Evolutionary conservation across 1,284 basidiomycete species (phyloP), one percentile per base, ranked within the genome.

Genomic region (Malassezia brasiliensis): DNA sequence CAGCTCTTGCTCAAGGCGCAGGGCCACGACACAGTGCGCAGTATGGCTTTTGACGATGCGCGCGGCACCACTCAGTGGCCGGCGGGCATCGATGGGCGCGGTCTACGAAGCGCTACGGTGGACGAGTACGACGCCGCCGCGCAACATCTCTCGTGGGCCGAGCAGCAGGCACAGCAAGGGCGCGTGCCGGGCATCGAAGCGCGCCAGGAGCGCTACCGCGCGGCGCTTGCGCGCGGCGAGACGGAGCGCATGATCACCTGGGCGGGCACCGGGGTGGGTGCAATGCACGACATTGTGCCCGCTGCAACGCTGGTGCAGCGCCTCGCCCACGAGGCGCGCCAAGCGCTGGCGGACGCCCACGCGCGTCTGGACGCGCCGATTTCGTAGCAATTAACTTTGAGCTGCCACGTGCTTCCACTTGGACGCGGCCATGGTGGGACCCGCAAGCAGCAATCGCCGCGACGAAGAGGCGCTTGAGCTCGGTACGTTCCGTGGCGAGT

Each of bases 61-160:
- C 57, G 72, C 5, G 61, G 62, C 30, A 73, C 70, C 5, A 53
- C 65, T 0, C 66, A 66, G 25, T 74, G 72, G 72, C 72, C 72
- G 5, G 30, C 52, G 6, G 68, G 68, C 5, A 64, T 67, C 4
- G 70, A 74, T 34, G 72, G 72, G 1, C 41, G 72, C 30, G 72
- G 69, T 0, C 22, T 74, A 20, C 44, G 55, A 9, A 72, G 65
- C 37, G 52, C 44, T 25, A 72, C 70, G 1, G 67, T 74, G 4
- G 55, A 54, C 22, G 68, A 70, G 28, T 74, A 63, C 56, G 65
- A 67, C 32, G 39, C 17, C 0, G 67, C 61, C n/a, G 28, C 62
- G n/a, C 42, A 45, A 17, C 9, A 22, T 14, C 44, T 44, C 25
- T 19, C 22, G 12, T 14, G 8, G 25, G 2, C 10, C 28, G 39